Evolutionary conservation across 2,329 filamentous ascomycete genomes (phyloP).

Genomic region (Aspergillus fumigatus): DNA sequence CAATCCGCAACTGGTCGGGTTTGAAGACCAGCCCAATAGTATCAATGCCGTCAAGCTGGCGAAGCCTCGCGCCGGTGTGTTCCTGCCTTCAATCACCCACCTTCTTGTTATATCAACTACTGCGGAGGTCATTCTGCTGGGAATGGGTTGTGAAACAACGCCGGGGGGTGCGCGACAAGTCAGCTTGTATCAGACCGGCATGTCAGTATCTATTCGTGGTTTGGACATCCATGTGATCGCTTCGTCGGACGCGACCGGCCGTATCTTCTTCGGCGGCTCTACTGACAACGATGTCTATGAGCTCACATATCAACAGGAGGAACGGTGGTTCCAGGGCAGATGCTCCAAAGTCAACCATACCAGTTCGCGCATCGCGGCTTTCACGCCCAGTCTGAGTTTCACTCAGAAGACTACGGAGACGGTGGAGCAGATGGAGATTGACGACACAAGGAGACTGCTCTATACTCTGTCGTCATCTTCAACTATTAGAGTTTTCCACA

Average conservation of each 20-base stretch:
- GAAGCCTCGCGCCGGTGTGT: conserved; percentile 79
- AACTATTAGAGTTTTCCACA: conserved; percentile 85
- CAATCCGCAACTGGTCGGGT: conserved; percentile 87
- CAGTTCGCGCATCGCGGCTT: conserved; percentile 65
- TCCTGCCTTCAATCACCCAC: conserved; percentile 78
- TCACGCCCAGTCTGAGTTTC: conserved; percentile 39
- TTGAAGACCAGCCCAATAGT: conserved; percentile 79
- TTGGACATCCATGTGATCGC: conserved; percentile 73
- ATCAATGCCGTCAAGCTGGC: conserved; percentile 91
- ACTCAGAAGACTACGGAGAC: conserved; percentile 52
- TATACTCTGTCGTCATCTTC: conserved; percentile 87
- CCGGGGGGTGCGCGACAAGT: conserved; percentile 66
- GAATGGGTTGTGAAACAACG: conserved; percentile 64
- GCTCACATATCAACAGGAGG: conserved; percentile 92
- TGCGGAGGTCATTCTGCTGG: conserved; percentile 79
- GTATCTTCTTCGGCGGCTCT: conserved; percentile 86
- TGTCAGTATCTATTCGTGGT: conserved; percentile 72
- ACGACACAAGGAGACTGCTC: conserved; percentile 80
- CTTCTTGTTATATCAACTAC: conserved; percentile 85
- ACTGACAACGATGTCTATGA: conserved; percentile 86
- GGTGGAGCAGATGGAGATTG: conserved; percentile 75
- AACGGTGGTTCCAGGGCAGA: conserved; percentile 89
- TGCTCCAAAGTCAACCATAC: conserved; percentile 89
- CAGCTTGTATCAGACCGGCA: conserved; percentile 80
- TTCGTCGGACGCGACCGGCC: conserved; percentile 71